Base-by-base conservation (phyloP, 129 eudicot species). In the Chrysanthemum lavandulifolium region DNA sequence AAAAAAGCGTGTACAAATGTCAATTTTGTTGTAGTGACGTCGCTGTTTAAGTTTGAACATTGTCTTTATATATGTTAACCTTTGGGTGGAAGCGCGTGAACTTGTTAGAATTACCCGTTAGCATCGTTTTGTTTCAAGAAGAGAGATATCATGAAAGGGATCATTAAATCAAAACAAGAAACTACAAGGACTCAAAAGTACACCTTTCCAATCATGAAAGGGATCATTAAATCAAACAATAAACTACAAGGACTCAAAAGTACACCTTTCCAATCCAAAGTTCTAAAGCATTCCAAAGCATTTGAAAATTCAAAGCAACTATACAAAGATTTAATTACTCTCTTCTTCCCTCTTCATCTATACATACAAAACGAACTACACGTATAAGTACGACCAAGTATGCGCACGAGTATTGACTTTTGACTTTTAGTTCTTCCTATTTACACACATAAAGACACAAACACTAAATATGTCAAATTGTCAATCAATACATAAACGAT, bases 391-490 rank as follows among this genome's bases (percentile, higher is more conserved):
- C 73, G 82, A 72, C 78, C 13, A 13, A 72, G 82, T 65, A 57
- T 65, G 69, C 78, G 60, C 82, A 78, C 73, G 78, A 78, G 82
- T 12, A 78, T 78, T 78, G 78, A 78, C 78, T 57, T 78, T 78
- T 65, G 77, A 78, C 77, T 65, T 78, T 78, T 78, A 31, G 60
- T 72, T 72, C 82, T 65, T 78, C 11, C 21, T 21, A 56, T 49
- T 78, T 54, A 62, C 82, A 78, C 72, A 62, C 61, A 43, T 10
- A 29, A 7, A 5, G 0, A 61, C 19, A 16, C 36, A 29, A 61
- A 5, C 8, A 25, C 10, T 21, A 53, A 13, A 53, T 53, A 70
- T 51, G 63, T 59, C 25, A 23, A 23, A 23, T 23, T 23, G 25
- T 23, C 51, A 68, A 62, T 27, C 47, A 40, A 40, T 40, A 40